Conservation (phyloP, 176 grass and related monocot species). For the Oryza coarctata region DNA sequence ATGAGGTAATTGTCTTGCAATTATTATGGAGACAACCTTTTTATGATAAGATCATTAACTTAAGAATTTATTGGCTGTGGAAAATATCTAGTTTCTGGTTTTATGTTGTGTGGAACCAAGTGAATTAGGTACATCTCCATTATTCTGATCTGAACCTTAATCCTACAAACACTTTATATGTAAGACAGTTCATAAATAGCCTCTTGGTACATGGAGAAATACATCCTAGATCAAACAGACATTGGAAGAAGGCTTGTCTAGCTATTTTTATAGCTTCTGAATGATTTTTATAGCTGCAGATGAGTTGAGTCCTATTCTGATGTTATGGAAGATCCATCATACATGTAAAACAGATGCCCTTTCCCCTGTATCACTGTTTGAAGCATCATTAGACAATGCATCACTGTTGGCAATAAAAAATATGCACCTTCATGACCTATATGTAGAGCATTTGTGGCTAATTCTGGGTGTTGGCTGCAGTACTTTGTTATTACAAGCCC, state of each 20-base stretch:
- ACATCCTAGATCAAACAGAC: constrained; percentile 16
- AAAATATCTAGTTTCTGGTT: constrained; percentile 18
- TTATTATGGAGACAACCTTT: background rate
- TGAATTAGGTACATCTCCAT: constrained; percentile 18
- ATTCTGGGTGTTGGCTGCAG: background rate
- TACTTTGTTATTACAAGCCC: background rate
- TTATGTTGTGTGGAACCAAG: constrained; percentile 15
- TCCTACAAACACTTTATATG: constrained; percentile 17
- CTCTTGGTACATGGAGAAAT: constrained; percentile 13
- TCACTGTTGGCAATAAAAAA: background rate
- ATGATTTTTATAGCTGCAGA: background rate
- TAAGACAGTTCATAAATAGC: constrained; percentile 22
- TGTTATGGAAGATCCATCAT: background rate
- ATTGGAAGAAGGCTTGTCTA: background rate
- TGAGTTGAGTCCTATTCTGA: background rate
- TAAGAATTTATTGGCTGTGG: constrained; percentile 12
- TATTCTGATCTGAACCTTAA: background rate
- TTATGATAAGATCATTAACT: background rate
- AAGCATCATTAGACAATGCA: background rate
- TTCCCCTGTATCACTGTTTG: background rate
- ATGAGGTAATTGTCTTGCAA: constrained; percentile 62
- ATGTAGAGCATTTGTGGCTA: background rate
- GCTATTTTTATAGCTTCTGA: constrained; percentile 9
- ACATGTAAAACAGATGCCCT: background rate
- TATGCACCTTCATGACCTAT: background rate